These are phyloP conservation scores for Fusarium sp. DNA, from an alignment of 2,329 filamentous ascomycete species.

Conservation along the genomic window DNA sequence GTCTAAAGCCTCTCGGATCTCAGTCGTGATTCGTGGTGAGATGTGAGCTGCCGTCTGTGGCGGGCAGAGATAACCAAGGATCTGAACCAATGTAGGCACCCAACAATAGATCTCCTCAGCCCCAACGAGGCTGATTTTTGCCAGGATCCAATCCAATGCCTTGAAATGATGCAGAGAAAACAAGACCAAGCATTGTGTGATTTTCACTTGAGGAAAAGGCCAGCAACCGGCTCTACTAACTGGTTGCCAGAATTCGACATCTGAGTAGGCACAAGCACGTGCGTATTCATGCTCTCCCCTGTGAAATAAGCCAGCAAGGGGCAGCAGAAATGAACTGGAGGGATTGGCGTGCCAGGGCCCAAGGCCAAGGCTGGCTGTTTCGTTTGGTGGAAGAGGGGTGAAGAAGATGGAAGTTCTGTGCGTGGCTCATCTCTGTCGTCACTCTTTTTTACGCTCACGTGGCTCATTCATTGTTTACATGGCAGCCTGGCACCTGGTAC, in stretches of 20 bases:
- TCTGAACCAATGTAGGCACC: slow-evolving; percentile 15
- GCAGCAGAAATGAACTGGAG: slow-evolving; percentile 27
- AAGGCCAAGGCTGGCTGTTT: slow-evolving; percentile 24
- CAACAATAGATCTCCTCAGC: slow-evolving; percentile 20
- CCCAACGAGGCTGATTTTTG: slow-evolving; percentile 39
- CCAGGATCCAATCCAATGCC: not conserved
- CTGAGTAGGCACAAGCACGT: slow-evolving; percentile 7
- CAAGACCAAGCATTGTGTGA: slow-evolving; percentile 9
- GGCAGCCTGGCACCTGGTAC: slow-evolving; percentile 13
- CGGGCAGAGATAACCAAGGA: slow-evolving; percentile 27
- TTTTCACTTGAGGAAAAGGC: not conserved
- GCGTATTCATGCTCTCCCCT: slow-evolving; percentile 6
- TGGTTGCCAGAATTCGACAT: not conserved
- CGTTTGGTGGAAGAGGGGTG: slow-evolving; percentile 47
- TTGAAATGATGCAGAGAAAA: slow-evolving; percentile 14
- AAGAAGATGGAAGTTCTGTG: slow-evolving; percentile 37
- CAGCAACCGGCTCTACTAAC: not conserved
- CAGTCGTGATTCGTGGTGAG: slow-evolving; percentile 28
- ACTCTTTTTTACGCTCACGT: slow-evolving; percentile 41
- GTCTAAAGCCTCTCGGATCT: slow-evolving; percentile 21
- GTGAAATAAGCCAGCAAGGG: slow-evolving; percentile 28
- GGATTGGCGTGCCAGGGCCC: slow-evolving; percentile 31
- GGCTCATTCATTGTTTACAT: slow-evolving; percentile 36
- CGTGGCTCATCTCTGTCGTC: slow-evolving; percentile 32
- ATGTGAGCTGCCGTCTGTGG: slow-evolving; percentile 30